phyloP scores from a whole-genome alignment of 2,329 filamentous ascomycete species.

The Diplodia corticola region DNA sequence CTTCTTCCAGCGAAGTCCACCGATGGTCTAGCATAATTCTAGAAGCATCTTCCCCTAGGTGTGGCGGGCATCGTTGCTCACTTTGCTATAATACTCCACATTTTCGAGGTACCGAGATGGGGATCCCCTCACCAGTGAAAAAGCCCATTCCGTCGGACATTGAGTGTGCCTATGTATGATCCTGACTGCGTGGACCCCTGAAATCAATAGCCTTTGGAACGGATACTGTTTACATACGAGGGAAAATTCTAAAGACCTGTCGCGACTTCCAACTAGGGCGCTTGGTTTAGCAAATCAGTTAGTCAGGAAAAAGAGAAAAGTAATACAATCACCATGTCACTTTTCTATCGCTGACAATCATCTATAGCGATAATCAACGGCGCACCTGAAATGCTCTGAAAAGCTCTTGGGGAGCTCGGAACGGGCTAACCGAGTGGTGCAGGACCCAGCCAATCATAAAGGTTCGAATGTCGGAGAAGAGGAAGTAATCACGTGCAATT shows the following conservation, averaged over 20 bases:
- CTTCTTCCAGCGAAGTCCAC: not conserved
- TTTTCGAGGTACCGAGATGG: not conserved
- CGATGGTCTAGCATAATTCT: not conserved
- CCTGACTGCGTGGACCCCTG: not conserved
- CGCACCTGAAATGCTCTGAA: not conserved
- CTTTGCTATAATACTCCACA: not conserved
- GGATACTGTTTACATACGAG: too few relatives aligned
- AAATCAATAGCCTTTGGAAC: too few relatives aligned
- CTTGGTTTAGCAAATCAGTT: too few relatives aligned
- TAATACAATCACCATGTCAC: not conserved
- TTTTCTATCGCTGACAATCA: not conserved
- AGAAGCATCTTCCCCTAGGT: not conserved
- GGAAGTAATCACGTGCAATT: constrained; percentile 10
- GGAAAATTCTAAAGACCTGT: too few relatives aligned
- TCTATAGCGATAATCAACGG: not conserved
- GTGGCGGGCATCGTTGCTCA: not conserved
- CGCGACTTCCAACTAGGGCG: too few relatives aligned
- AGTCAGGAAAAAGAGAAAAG: too few relatives aligned
- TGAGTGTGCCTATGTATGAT: not conserved
- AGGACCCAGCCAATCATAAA: not conserved
- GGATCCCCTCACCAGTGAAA: not conserved
- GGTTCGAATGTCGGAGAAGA: not conserved
- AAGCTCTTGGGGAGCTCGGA: not conserved
- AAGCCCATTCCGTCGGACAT: not conserved
- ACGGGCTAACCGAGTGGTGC: not conserved